phyloP scores from a whole-genome alignment of 495 filamentous ascomycete genomes.

The Staphylotrichum longicolle region DNA sequence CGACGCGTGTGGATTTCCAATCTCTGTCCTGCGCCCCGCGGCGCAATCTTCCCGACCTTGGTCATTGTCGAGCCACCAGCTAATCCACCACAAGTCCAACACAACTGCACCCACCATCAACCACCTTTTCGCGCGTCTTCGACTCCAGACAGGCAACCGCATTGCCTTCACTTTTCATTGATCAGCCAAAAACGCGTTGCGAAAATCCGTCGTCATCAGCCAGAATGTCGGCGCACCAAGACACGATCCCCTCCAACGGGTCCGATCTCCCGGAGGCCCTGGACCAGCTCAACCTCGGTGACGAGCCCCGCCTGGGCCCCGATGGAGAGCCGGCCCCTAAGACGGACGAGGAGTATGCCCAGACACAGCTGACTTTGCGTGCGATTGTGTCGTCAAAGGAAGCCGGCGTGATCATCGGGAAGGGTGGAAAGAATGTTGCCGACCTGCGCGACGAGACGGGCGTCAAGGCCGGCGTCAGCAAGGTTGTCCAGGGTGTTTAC shows the following conservation, averaged over 20 bases:
- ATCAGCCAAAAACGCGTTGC: background rate
- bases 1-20: background rate
- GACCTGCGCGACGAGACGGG: constrained; percentile 96
- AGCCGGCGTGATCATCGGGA: constrained; percentile 97
- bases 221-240: constrained; percentile 51
- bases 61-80: background rate
- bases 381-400: constrained; percentile 98
- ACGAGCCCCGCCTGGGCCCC: constrained; percentile 58
- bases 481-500: constrained; percentile 95
- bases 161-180: background rate
- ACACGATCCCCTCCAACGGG: constrained; percentile 41
- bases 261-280: constrained; percentile 51
- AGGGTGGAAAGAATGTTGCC: constrained; percentile 96
- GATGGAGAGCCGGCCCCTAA: constrained; percentile 70
- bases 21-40: background rate
- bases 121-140: background rate
- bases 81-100: background rate
- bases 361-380: constrained; percentile 84
- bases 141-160: constrained; percentile 1
- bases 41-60: background rate
- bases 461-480: constrained; percentile 96
- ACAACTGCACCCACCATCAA: background rate
- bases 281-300: constrained; percentile 47
- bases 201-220: constrained; percentile 16
- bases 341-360: constrained; percentile 95